Conservation (phyloP, 23 red algal genomes). For the Agarophyton chilense region DNA sequence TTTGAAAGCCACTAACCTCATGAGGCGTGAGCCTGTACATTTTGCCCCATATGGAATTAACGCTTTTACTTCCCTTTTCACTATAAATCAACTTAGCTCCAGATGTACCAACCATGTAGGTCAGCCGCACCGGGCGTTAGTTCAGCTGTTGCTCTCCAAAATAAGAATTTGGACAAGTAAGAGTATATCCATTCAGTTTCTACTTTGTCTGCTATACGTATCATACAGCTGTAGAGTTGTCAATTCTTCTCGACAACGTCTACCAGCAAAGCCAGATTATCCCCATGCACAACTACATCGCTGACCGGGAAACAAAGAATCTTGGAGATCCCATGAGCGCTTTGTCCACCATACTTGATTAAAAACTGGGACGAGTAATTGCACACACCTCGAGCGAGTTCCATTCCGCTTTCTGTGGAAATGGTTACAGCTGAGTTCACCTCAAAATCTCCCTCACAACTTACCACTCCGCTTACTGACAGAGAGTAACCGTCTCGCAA, state of each 20-base stretch:
- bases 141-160: neutral
- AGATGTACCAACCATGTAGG: neutral
- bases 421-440: slow-evolving; percentile 78
- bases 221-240: neutral
- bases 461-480: slow-evolving; percentile 56
- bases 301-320: slow-evolving; percentile 61
- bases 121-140: neutral
- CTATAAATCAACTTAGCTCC: slow-evolving; percentile 5
- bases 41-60: too few relatives aligned
- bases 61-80: too few relatives aligned
- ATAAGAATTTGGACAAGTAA: neutral
- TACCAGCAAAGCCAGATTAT: slow-evolving; percentile 86
- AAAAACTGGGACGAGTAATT: slow-evolving; percentile 78
- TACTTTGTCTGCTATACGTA: neutral
- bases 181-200: neutral
- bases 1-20: neutral
- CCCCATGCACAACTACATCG: slow-evolving; percentile 79
- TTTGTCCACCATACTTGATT: slow-evolving; percentile 58
- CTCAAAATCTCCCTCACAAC: slow-evolving; percentile 76
- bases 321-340: slow-evolving; percentile 57
- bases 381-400: slow-evolving; percentile 84
- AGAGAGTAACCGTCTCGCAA: slow-evolving; percentile 65
- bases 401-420: slow-evolving; percentile 38
- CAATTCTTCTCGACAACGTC: neutral
- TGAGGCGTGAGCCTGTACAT: too few relatives aligned